Conservation (phyloP, 1,284 basidiomycete species). For the Ustilago cynodontis region DNA sequence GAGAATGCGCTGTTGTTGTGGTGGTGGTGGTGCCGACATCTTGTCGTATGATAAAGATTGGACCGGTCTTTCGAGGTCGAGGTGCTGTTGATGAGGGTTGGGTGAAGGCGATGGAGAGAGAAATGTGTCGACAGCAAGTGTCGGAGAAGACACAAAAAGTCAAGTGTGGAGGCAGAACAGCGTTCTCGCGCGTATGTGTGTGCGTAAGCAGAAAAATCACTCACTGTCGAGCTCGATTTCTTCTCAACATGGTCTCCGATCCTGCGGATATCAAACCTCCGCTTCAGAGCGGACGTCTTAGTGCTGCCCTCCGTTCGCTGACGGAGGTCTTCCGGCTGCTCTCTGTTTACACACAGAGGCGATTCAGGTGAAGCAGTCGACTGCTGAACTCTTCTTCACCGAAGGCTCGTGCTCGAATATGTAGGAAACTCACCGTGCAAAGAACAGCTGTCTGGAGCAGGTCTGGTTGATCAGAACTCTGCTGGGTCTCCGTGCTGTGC, state of each 20-base stretch:
- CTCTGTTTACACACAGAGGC: too few relatives aligned
- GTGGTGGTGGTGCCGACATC: constrained; percentile 16
- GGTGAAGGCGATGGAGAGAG: too few relatives aligned
- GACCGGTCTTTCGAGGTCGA: background rate
- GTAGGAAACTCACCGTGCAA: too few relatives aligned
- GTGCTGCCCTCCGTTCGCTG: too few relatives aligned
- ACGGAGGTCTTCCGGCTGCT: too few relatives aligned
- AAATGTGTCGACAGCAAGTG: too few relatives aligned
- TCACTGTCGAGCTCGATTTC: background rate
- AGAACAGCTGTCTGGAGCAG: too few relatives aligned
- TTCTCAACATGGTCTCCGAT: background rate
- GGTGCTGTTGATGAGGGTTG: background rate
- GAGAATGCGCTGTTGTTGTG: constrained; percentile 27
- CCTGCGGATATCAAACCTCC: background rate
- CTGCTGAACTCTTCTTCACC: too few relatives aligned
- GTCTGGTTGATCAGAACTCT: too few relatives aligned
- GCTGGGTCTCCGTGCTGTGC: too few relatives aligned
- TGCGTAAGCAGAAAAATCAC: constrained; percentile 4
- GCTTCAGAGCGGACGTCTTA: background rate
- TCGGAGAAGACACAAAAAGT: background rate
- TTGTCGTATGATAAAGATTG: background rate
- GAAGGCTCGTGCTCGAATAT: too few relatives aligned
- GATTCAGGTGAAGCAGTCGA: too few relatives aligned
- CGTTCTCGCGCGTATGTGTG: background rate
- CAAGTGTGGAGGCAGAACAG: background rate